Conservation (phyloP, 225 moss, liverwort and hornwort species). For the Rhytidiadelphus loreus region DNA sequence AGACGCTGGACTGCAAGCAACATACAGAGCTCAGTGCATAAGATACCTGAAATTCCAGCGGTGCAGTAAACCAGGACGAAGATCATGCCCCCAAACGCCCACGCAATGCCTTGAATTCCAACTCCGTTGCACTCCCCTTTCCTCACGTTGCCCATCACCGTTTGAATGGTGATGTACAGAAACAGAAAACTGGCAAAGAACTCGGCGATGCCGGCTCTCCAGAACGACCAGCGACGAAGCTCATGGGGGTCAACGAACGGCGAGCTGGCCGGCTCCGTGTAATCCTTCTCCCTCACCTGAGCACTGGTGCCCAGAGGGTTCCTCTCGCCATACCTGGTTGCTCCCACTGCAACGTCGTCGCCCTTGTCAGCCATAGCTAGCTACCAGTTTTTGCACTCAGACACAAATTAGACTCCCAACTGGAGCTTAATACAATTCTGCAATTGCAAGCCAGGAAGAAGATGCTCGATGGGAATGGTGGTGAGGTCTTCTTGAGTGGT, state of each 20-base stretch:
- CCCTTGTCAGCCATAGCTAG: constrained; percentile 29
- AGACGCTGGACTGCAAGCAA: not conserved
- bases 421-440: not conserved
- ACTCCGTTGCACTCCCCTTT: constrained; percentile 3
- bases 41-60: constrained; percentile 41
- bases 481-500: not conserved
- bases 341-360: constrained; percentile 40
- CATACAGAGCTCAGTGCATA: not conserved
- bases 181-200: constrained; percentile 45
- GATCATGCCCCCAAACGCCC: constrained; percentile 58
- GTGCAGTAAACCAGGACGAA: constrained; percentile 51
- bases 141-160: constrained; percentile 28
- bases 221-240: constrained; percentile 38
- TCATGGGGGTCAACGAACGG: constrained; percentile 33
- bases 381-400: not conserved
- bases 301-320: constrained; percentile 28
- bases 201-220: constrained; percentile 52
- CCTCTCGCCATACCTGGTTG: constrained; percentile 25
- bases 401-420: not conserved
- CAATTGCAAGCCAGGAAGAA: not conserved
- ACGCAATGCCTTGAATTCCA: constrained; percentile 47
- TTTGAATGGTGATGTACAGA: constrained; percentile 49
- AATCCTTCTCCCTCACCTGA: constrained; percentile 24
- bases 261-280: constrained; percentile 20
- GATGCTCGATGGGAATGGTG: not conserved